These are phyloP conservation scores for Penicillium ochrochloron DNA, from an alignment of 495 filamentous ascomycete genomes.

Conservation along the genomic window DNA sequence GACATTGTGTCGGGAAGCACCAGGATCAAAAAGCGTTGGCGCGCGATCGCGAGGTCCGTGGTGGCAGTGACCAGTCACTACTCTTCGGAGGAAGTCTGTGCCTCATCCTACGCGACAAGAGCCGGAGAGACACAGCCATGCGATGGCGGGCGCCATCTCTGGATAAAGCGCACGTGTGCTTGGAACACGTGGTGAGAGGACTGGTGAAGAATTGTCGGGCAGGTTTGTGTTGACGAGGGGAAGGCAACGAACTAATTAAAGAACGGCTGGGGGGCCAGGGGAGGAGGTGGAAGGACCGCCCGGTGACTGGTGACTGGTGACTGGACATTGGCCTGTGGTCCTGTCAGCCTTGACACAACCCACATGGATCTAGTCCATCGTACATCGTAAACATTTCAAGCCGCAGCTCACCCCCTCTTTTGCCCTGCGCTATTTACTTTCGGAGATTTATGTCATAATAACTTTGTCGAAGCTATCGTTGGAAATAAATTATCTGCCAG, in stretches of 20 bases:
- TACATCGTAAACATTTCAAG: neutral
- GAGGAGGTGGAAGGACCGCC: neutral
- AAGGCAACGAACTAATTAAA: neutral
- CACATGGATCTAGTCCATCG: neutral
- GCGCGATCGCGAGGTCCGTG: neutral
- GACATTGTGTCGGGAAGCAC: neutral
- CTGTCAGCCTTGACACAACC: neutral
- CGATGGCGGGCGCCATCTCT: neutral
- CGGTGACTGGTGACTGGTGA: too few relatives aligned
- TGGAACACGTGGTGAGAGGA: slow-evolving; percentile 4
- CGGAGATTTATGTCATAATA: neutral
- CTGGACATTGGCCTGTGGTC: neutral
- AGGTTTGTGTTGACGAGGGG: neutral
- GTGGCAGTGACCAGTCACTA: neutral
- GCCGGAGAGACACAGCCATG: neutral
- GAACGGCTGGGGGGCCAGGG: neutral
- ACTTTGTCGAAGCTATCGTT: too few relatives aligned
- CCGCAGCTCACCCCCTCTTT: neutral
- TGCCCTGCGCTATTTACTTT: neutral
- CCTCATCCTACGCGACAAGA: neutral
- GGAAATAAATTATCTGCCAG: too few relatives aligned
- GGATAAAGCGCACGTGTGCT: slow-evolving; percentile 9
- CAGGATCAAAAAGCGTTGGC: slow-evolving; percentile 1
- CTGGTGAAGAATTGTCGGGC: neutral
- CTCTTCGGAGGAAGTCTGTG: neutral